Base-by-base conservation (phyloP, 2,329 filamentous ascomycete species). In the Apiospora aurea region DNA sequence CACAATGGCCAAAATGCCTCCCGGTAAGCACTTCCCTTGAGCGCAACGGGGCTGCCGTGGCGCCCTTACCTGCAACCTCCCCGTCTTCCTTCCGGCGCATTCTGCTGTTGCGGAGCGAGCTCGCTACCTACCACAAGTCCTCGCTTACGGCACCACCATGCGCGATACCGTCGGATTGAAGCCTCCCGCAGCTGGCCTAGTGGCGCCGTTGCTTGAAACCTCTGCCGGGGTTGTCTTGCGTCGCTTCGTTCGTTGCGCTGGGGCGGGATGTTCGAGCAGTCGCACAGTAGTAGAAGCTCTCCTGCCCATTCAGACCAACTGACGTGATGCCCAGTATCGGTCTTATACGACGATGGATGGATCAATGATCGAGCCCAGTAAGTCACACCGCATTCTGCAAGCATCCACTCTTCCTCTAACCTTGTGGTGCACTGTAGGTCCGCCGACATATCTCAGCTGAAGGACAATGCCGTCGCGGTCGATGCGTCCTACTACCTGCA, bases 401-500 rank as follows among this genome's bases (percentile, higher is more conserved):
- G n/a, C 41, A 10, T 11, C 44, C 34, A 16, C 68, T 34, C 26
- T 44, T 46, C 34, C 26, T 34, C 68, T 69, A 34, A 69, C 49
- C 68, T 53, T 43, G 29, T 21, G 68, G 47, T 51, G 13, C 47
- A 43, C 57, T 43, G 29, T 43, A 69, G 68, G 41, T 24, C 86
- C 68, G 88, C 90, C 77, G 86, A 91, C 72, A 82, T 97, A 76
- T 87, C 91, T 73, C 89, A 93, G 74, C 87, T 98, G 77, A 90
- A 93, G 79, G 92, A 92, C 80, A 90, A 90, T 73, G 89, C 92
- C 70, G 89, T 98, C 77, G 95, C 92, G 75, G 91, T 98, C 78
- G 95, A 98, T 85, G 96, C 96, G 71, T 92, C 93, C 70, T 93
- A 97, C 82, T 98, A 96, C 82, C 89, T 99, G 75, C 89, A 92